These are phyloP conservation scores for Tieghemostelium lacteum DNA, from an alignment of 78 protist genomes.

Conservation along the genomic window DNA sequence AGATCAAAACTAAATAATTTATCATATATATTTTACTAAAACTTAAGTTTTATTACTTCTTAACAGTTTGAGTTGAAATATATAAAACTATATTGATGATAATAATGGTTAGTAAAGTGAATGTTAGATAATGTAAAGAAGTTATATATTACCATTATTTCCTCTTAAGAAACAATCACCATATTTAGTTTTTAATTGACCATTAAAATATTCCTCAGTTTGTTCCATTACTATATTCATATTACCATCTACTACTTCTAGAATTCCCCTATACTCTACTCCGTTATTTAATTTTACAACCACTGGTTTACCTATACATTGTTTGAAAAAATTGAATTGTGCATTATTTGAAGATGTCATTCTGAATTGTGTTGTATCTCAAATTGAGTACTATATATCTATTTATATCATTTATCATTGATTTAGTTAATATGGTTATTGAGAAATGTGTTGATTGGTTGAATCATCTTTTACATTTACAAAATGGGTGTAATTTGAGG, in stretches of 20 bases:
- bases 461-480: no score
- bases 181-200: constrained; percentile 88
- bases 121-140: neutral
- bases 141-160: constrained; percentile 89
- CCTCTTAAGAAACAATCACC: constrained; percentile 97
- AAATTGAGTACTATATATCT: no score
- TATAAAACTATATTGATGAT: constrained; percentile 34
- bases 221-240: constrained; percentile 98
- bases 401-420: no score
- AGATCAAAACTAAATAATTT: no score
- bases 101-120: neutral
- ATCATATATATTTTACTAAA: no score
- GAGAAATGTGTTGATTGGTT: no score
- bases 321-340: constrained; percentile 90
- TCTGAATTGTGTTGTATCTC: constrained; percentile 28
- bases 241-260: constrained; percentile 96
- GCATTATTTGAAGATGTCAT: constrained; percentile 26
- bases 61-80: constrained; percentile 75
- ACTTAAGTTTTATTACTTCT: constrained; percentile 4
- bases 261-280: constrained; percentile 96
- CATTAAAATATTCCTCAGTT: constrained; percentile 95
- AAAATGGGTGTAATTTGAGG: no score
- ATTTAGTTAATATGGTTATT: no score
- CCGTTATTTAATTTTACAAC: constrained; percentile 96
- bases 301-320: constrained; percentile 94